Percentiles rank a stretch among this genome's conserved stretches.
phyloP scores from a whole-genome alignment of 495 filamentous ascomycete species.

The Glutinoglossum americanum region DNA sequence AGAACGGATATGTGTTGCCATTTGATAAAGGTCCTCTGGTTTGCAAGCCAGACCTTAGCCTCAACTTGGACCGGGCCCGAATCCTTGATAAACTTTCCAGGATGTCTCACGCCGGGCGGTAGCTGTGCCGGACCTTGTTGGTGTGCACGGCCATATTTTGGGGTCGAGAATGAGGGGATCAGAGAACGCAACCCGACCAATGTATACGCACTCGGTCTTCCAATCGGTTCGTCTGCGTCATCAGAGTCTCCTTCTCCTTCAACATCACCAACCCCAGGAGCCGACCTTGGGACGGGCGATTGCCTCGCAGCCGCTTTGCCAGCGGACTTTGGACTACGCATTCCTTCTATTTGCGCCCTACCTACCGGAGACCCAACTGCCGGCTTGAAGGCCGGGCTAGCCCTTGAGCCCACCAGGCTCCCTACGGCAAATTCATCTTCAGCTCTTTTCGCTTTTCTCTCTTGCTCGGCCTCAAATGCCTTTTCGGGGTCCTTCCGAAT shows the following conservation, averaged over 20 bases:
- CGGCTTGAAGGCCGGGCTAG: conserved; percentile 28
- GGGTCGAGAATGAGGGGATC: conserved; percentile 54
- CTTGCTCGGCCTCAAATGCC: conserved; percentile 82
- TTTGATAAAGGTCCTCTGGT: conserved; percentile 91
- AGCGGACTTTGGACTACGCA: conserved; percentile 16
- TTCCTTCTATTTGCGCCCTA: conserved; percentile 28
- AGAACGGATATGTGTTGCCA: conserved; percentile 89
- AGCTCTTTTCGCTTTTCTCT: conserved; percentile 50
- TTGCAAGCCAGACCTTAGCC: conserved; percentile 95
- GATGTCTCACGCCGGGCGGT: conserved; percentile 70
- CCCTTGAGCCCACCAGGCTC: conserved; percentile 40
- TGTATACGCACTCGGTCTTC: conserved; percentile 11
- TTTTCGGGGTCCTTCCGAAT: conserved; percentile 80
- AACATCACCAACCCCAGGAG: conserved; percentile 9
- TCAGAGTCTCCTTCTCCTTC: conserved; percentile 21
- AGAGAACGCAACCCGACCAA: conserved; percentile 28
- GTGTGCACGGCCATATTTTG: conserved; percentile 41
- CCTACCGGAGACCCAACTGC: conserved; percentile 39
- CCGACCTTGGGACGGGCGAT: neutral
- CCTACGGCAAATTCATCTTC: conserved; percentile 81
- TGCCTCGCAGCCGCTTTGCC: conserved; percentile 5
- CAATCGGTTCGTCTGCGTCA: conserved; percentile 16
- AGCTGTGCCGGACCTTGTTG: conserved; percentile 24
- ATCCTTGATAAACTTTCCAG: conserved; percentile 77
- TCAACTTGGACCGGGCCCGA: conserved; percentile 75